Evolutionary conservation across 2,329 filamentous ascomycete species (phyloP).

Genomic region (Colletotrichum liaoningense): DNA sequence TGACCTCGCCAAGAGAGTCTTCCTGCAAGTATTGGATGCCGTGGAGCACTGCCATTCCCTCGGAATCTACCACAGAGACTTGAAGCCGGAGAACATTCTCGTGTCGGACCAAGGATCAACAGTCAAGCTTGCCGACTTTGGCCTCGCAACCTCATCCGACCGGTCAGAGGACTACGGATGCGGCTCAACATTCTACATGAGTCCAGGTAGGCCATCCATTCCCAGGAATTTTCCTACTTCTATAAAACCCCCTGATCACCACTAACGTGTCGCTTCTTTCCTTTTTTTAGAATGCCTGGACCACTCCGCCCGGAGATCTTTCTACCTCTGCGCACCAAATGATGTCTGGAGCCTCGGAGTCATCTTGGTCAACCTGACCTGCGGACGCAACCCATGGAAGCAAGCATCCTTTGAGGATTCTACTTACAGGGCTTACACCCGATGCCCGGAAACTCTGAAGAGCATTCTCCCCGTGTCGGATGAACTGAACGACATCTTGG

Average conservation of each 20-base stretch:
- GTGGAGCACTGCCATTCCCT: conserved; percentile 93
- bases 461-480: conserved; percentile 91
- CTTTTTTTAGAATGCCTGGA: conserved; percentile 82
- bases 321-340: conserved; percentile 92
- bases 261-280: conserved; percentile 45
- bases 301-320: conserved; percentile 78
- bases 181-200: conserved; percentile 99
- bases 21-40: conserved; percentile 96
- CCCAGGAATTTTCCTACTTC: conserved; percentile 39
- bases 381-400: conserved; percentile 99
- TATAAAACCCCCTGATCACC: conserved; percentile 35
- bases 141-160: conserved; percentile 86
- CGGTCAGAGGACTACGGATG: conserved; percentile 95
- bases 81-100: conserved; percentile 98
- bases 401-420: conserved; percentile 93
- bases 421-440: conserved; percentile 91
- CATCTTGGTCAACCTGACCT: conserved; percentile 96
- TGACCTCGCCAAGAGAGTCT: conserved; percentile 84
- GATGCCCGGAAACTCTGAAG: conserved; percentile 87
- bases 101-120: conserved; percentile 89
- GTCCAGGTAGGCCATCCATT: conserved; percentile 79
- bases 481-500: conserved; percentile 89
- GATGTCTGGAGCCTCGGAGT: conserved; percentile 99
- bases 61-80: conserved; percentile 95
- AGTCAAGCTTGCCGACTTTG: conserved; percentile 97